Percentiles rank a stretch among this genome's conserved stretches.
These are phyloP conservation scores for Kwoniella sp. DNA, from an alignment of 768 basidiomycete species.

Conservation along the genomic window DNA sequence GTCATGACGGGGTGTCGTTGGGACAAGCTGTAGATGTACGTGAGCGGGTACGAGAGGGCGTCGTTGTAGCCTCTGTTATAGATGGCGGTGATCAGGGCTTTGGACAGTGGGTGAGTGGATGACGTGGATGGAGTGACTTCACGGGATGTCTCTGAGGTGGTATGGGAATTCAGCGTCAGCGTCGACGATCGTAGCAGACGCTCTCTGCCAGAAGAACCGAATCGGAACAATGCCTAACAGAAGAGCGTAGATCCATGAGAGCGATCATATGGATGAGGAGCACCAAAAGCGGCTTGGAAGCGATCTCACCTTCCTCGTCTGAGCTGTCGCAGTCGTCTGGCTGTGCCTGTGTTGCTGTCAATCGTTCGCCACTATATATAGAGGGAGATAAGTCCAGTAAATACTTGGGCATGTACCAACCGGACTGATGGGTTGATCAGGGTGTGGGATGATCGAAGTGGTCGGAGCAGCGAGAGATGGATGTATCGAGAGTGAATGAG, in stretches of 20 bases:
- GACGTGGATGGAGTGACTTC: not conserved
- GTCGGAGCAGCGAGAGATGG: not conserved
- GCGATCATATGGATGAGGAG: too few species aligned
- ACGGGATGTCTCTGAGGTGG: not conserved
- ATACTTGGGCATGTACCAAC: constrained; percentile 12
- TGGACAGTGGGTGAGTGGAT: constrained; percentile 1
- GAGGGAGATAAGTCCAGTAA: not conserved
- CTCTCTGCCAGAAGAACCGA: too few species aligned
- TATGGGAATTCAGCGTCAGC: not conserved
- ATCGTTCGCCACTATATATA: constrained; percentile 12
- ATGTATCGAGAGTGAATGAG: not conserved
- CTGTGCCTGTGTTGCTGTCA: not conserved
- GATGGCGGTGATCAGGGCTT: constrained; percentile 19
- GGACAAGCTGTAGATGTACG: not conserved
- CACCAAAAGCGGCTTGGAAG: too few species aligned
- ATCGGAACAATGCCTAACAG: too few species aligned
- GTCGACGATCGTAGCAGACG: too few species aligned
- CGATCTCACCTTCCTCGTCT: not conserved
- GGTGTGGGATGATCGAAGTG: too few species aligned
- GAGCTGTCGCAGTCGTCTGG: not conserved
- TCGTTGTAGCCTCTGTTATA: constrained; percentile 16
- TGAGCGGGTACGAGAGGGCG: constrained; percentile 4
- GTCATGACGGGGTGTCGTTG: not conserved
- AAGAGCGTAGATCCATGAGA: too few species aligned
- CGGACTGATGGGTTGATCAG: not conserved